Conservation (phyloP, 441 rosid genomes). For the Theobroma grandiflorum region DNA sequence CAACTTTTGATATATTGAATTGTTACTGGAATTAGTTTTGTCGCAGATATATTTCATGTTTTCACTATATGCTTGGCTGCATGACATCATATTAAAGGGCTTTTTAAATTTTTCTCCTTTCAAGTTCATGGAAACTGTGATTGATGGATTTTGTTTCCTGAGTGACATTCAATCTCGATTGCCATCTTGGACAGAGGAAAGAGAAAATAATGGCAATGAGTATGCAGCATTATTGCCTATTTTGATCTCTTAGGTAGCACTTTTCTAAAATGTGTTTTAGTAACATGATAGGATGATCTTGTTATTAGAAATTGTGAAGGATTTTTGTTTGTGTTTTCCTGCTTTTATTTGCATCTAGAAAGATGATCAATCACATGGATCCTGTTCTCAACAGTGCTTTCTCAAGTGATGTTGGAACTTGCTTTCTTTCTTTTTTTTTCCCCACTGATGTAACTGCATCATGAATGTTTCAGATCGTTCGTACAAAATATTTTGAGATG, state of each 20-base stretch:
- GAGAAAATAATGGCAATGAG: neutral
- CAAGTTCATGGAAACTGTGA: neutral
- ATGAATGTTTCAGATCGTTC: slow-evolving; percentile 65
- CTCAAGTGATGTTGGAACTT: neutral
- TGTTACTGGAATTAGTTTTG: neutral
- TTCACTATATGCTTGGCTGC: neutral
- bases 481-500: slow-evolving; percentile 90
- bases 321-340: neutral
- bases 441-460: neutral
- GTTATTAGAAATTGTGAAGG: neutral
- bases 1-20: slow-evolving; percentile 13
- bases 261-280: neutral
- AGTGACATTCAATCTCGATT: neutral
- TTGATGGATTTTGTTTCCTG: neutral
- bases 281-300: neutral
- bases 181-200: neutral
- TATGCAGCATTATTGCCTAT: neutral
- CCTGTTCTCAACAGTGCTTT: neutral
- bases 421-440: neutral
- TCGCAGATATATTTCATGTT: slow-evolving; percentile 1
- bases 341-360: slow-evolving; percentile 17
- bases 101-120: neutral
- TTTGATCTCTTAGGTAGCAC: neutral
- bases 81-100: neutral
- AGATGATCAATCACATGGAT: neutral